These are phyloP conservation scores for Sphaerostilbella broomeana DNA, from an alignment of 2,329 filamentous ascomycete genomes.

Conservation along the genomic window DNA sequence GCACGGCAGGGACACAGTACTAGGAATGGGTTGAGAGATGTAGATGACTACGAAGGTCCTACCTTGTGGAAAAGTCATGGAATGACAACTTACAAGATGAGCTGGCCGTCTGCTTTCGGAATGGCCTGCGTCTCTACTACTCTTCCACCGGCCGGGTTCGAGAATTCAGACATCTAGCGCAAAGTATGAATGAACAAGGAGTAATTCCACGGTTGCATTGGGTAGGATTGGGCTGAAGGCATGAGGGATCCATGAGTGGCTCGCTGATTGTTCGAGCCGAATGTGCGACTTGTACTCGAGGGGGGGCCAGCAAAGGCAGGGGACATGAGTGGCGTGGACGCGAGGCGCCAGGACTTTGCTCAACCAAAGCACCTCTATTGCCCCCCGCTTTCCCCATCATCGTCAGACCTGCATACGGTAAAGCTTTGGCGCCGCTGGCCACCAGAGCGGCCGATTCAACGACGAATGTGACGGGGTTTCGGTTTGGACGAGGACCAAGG, in stretches of 20 bases:
- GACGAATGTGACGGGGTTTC: not conserved
- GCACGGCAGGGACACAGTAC: no score
- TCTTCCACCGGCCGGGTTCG: conserved; percentile 1
- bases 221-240: conserved; percentile 15
- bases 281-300: not conserved
- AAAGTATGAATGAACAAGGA: conserved; percentile 5
- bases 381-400: not conserved
- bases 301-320: not conserved
- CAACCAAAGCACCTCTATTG: not conserved
- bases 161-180: conserved; percentile 4
- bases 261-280: no score
- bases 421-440: conserved; percentile 3
- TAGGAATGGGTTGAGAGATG: not conserved
- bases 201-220: conserved; percentile 11
- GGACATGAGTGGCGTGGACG: not conserved
- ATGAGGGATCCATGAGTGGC: no score
- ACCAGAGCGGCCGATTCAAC: conserved; percentile 1
- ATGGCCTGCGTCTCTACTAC: conserved; percentile 22
- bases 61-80: conserved; percentile 8
- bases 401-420: conserved; percentile 4
- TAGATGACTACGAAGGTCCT: conserved; percentile 10
- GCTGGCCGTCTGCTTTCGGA: conserved; percentile 28
- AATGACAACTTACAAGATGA: conserved; percentile 18
- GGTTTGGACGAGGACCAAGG: conserved; percentile 1
- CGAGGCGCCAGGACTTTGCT: conserved; percentile 8